Evolutionary conservation across 148 eudicot genomes (phyloP).

Genomic region (Mesembryanthemum crystallinum): DNA sequence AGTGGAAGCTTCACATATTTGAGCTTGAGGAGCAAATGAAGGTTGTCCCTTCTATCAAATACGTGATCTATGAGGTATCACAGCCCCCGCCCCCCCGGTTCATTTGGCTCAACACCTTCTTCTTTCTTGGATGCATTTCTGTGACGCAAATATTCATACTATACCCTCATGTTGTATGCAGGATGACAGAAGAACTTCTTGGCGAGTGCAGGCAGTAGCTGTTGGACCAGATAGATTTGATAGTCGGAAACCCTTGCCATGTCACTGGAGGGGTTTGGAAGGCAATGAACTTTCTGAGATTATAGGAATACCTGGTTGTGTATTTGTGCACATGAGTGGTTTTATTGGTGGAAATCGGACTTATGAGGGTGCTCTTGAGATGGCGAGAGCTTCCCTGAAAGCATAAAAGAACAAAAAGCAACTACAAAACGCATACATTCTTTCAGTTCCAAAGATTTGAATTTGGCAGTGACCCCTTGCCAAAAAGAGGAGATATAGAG

Average conservation of each 20-base stretch:
- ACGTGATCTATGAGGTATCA: slow-evolving; percentile 39
- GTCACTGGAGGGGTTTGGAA: slow-evolving; percentile 36
- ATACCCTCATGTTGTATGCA: slow-evolving; percentile 4
- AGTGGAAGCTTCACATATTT: slow-evolving; percentile 42
- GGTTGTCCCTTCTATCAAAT: slow-evolving; percentile 30
- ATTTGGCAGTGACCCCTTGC: neutral
- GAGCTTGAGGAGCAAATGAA: slow-evolving; percentile 38
- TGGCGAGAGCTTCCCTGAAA: slow-evolving; percentile 38
- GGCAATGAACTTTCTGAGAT: slow-evolving; percentile 31
- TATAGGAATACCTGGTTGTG: slow-evolving; percentile 29
- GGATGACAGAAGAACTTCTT: slow-evolving; percentile 37
- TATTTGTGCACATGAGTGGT: slow-evolving; percentile 39
- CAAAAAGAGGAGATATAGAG: neutral
- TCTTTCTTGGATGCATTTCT: neutral
- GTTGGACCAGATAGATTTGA: slow-evolving; percentile 34
- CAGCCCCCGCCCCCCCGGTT: too few relatives aligned
- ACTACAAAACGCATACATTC: neutral
- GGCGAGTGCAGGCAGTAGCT: slow-evolving; percentile 41
- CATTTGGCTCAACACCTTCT: neutral
- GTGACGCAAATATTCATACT: neutral
- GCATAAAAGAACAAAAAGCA: slow-evolving; percentile 7
- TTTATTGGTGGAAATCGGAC: slow-evolving; percentile 37
- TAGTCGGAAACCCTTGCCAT: slow-evolving; percentile 32
- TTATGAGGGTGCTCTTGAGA: slow-evolving; percentile 37
- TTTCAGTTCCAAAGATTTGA: neutral